These are phyloP conservation scores for Globisporangium cederbergense DNA, from an alignment of 352 stramenopile species.

Conservation along the genomic window DNA sequence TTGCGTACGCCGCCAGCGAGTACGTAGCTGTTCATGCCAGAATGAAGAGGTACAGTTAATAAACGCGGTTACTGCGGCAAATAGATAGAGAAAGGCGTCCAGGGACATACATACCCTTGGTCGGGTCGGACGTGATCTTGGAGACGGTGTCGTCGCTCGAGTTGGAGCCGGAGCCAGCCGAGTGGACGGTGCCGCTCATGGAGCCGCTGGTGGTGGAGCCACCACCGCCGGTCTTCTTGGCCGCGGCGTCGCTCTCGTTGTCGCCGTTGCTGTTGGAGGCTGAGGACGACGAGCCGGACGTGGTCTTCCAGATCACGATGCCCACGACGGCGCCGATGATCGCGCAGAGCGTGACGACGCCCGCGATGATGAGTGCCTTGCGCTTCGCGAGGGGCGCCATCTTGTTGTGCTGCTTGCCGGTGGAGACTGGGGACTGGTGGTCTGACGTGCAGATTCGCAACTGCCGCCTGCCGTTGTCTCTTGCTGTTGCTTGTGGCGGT, in stretches of 20 bases:
- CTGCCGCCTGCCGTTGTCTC: not conserved
- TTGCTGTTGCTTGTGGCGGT: not conserved
- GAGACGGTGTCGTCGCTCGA: slow-evolving; percentile 23
- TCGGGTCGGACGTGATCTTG: slow-evolving; percentile 49
- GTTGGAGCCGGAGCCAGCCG: slow-evolving; percentile 18
- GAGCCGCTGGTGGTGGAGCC: slow-evolving; percentile 7
- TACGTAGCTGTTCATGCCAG: slow-evolving; percentile 28
- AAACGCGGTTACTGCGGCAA: not conserved
- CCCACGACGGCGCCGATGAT: slow-evolving; percentile 42
- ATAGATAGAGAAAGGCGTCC: not conserved
- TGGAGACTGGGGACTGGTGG: not conserved
- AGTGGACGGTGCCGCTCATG: slow-evolving; percentile 18
- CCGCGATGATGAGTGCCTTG: slow-evolving; percentile 37
- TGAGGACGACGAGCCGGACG: slow-evolving; percentile 25
- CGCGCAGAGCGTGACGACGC: slow-evolving; percentile 39
- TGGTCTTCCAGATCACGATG: slow-evolving; percentile 38
- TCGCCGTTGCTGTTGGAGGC: slow-evolving; percentile 15
- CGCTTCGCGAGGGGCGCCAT: slow-evolving; percentile 22
- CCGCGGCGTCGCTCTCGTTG: slow-evolving; percentile 9
- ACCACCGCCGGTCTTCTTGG: slow-evolving; percentile 7
- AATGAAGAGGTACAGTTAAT: no score
- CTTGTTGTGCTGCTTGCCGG: not conserved
- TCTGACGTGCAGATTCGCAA: slow-evolving; percentile 14
- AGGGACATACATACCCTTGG: slow-evolving; percentile 17
- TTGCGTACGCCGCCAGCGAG: slow-evolving; percentile 57